Conservation (phyloP, 164 flowering plant species). For the Aristolochia fimbriata region DNA sequence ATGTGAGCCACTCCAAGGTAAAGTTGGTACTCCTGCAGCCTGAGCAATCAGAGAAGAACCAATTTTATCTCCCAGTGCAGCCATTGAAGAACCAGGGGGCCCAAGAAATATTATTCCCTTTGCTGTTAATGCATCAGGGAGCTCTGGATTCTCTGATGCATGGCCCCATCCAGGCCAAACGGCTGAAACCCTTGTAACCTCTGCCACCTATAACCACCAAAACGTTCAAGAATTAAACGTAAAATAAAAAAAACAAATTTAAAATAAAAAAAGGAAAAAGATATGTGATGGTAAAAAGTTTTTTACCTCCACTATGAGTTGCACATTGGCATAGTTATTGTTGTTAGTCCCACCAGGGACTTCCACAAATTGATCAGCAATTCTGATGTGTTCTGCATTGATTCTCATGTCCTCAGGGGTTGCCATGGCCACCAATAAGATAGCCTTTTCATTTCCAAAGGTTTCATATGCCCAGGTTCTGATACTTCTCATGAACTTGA, state of each 20-base stretch:
- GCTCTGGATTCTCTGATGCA: slow-evolving; percentile 99
- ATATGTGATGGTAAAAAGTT: neutral
- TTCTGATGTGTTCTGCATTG: slow-evolving; percentile 96
- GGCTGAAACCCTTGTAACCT: slow-evolving; percentile 89
- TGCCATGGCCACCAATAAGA: slow-evolving; percentile 95
- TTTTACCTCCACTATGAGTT: slow-evolving; percentile 91
- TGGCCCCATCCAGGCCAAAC: slow-evolving; percentile 99
- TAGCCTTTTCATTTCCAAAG: slow-evolving; percentile 95
- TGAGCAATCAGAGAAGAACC: slow-evolving; percentile 99
- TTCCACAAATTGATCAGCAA: slow-evolving; percentile 98
- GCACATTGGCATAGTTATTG: slow-evolving; percentile 99
- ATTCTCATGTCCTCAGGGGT: slow-evolving; percentile 99
- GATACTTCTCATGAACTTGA: slow-evolving; percentile 91
- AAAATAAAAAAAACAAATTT: slow-evolving; percentile 4
- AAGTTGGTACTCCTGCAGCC: slow-evolving; percentile 97
- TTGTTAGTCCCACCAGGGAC: slow-evolving; percentile 99
- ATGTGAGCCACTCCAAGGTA: slow-evolving; percentile 99
- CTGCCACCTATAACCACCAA: slow-evolving; percentile 65
- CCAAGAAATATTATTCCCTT: slow-evolving; percentile 91
- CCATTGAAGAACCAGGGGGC: slow-evolving; percentile 90
- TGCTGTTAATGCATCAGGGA: slow-evolving; percentile 82
- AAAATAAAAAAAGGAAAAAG: neutral
- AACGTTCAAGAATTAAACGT: slow-evolving; percentile 4
- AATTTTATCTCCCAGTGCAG: slow-evolving; percentile 96
- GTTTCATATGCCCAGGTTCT: slow-evolving; percentile 97